Conservation (phyloP, 345 rosid genomes). For the Durio zibethinus region DNA sequence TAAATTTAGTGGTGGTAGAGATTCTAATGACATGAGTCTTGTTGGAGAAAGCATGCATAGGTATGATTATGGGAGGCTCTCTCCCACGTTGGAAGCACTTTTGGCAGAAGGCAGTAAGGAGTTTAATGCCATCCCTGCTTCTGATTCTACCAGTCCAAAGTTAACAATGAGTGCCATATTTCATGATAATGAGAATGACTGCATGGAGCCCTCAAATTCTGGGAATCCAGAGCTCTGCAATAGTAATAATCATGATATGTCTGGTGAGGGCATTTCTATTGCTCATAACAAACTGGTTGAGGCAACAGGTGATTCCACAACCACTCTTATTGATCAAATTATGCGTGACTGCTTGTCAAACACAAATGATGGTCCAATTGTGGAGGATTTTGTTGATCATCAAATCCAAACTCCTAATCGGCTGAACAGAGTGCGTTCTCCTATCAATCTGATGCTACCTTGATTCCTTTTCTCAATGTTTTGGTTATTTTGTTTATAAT, state of each 20-base stretch:
- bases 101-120: slow-evolving; percentile 51
- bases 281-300: slow-evolving; percentile 26
- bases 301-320: slow-evolving; percentile 24
- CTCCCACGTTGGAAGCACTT: slow-evolving; percentile 72
- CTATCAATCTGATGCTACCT: neutral
- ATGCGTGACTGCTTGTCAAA: slow-evolving; percentile 8
- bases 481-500: slow-evolving; percentile 2
- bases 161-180: slow-evolving; percentile 14
- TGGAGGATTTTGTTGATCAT: slow-evolving; percentile 5
- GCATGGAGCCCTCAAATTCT: slow-evolving; percentile 14
- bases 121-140: slow-evolving; percentile 20
- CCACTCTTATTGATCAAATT: slow-evolving; percentile 16
- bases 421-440: slow-evolving; percentile 25
- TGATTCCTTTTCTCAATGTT: neutral
- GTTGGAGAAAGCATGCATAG: slow-evolving; percentile 55
- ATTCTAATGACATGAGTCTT: slow-evolving; percentile 86
- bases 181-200: slow-evolving; percentile 19
- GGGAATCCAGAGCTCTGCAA: slow-evolving; percentile 20
- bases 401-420: slow-evolving; percentile 26
- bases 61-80: slow-evolving; percentile 64
- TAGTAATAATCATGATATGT: slow-evolving; percentile 24
- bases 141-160: slow-evolving; percentile 20
- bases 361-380: slow-evolving; percentile 16
- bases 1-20: slow-evolving; percentile 56
- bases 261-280: slow-evolving; percentile 21